phyloP scores from a whole-genome alignment of 2,329 filamentous ascomycete species.

The Aspergillus pseudoviridinutans region DNA sequence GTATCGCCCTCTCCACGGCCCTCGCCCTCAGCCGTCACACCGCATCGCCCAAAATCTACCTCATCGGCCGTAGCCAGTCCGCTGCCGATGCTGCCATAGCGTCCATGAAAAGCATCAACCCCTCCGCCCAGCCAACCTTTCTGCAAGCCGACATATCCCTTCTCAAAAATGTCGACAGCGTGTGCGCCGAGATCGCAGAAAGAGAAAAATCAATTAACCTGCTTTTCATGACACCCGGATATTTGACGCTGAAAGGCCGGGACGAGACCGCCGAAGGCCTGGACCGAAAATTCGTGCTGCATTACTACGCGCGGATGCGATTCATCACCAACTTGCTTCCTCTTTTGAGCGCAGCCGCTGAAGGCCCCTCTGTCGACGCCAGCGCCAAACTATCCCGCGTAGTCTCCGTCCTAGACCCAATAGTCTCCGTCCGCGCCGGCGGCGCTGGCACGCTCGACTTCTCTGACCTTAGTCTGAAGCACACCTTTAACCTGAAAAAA shows the following conservation, averaged over 20 bases:
- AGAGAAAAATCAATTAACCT: slow-evolving; percentile 34
- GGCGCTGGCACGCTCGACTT: slow-evolving; percentile 33
- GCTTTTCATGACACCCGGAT: slow-evolving; percentile 37
- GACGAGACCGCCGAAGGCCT: slow-evolving; percentile 44
- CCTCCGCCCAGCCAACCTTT: slow-evolving; percentile 21
- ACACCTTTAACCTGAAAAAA: slow-evolving; percentile 28
- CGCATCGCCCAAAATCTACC: slow-evolving; percentile 46
- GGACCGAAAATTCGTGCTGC: slow-evolving; percentile 45
- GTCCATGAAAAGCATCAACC: slow-evolving; percentile 30
- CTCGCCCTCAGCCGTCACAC: slow-evolving; percentile 44
- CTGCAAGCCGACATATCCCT: slow-evolving; percentile 34
- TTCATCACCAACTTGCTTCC: slow-evolving; percentile 43
- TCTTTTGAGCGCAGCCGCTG: slow-evolving; percentile 22
- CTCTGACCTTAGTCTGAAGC: slow-evolving; percentile 41
- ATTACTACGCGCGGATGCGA: slow-evolving; percentile 46
- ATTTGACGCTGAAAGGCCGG: slow-evolving; percentile 29
- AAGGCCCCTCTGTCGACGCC: background rate
- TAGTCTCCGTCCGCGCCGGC: slow-evolving; percentile 22
- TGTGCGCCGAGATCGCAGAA: slow-evolving; percentile 25
- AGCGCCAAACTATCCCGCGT: slow-evolving; percentile 33
- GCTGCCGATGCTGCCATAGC: slow-evolving; percentile 43
- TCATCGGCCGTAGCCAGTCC: slow-evolving; percentile 43
- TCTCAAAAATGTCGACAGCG: slow-evolving; percentile 30
- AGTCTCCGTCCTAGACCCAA: slow-evolving; percentile 36
- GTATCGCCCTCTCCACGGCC: slow-evolving; percentile 49